Evolutionary conservation across 2,329 filamentous ascomycete genomes (phyloP), one percentile per base, ranked within the genome.

Genomic region (Huntiella decipiens): DNA sequence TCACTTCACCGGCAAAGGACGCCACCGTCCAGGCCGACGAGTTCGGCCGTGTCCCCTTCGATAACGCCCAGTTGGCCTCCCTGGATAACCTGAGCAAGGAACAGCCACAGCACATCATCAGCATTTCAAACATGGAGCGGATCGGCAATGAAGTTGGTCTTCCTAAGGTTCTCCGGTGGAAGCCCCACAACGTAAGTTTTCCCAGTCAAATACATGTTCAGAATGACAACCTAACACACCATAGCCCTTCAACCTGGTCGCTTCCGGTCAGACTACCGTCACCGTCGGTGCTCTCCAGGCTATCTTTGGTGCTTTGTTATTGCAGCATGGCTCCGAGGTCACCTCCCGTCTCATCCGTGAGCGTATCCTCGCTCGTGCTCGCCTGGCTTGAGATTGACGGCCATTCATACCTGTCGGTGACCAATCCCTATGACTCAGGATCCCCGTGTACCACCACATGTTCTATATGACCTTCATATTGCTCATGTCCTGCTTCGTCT

Each of bases 261-360:
- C 66, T 13, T 94, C 85, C 0, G 91, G 91, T 53, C 61, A 81
- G 22, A 73, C 83, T 19, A 67, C 78, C 3, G 78, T 96, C 17
- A 65, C 93, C 46, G 74, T 80, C 42, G 78, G 85, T 51, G 75
- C 84, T 3, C 56, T 98, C 46, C 84, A 86, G 58, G 84, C 87
- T 39, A 80, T 98, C 46, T 65, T 96, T 38, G 91, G 91, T 16
- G 91, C 91, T 8, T 63, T 98, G 45, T 79, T 85, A n/a, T 66
- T 98, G 56, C 85, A 95, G 61, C 77, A 82, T 54, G 91, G 91
- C 40, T 82, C 80, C 34, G 77, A 79, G 38, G 73, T 82, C 46
- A 86, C 88, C 48, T 79, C 77, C 52, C 71, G 74, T 59, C 63
- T 92, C 45, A 77, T 83, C 40, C 74, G 77, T 57, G 82, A 94